These are phyloP conservation scores for Aspergillus eucalypticola DNA, from an alignment of 2,329 filamentous ascomycete genomes.

Conservation along the genomic window DNA sequence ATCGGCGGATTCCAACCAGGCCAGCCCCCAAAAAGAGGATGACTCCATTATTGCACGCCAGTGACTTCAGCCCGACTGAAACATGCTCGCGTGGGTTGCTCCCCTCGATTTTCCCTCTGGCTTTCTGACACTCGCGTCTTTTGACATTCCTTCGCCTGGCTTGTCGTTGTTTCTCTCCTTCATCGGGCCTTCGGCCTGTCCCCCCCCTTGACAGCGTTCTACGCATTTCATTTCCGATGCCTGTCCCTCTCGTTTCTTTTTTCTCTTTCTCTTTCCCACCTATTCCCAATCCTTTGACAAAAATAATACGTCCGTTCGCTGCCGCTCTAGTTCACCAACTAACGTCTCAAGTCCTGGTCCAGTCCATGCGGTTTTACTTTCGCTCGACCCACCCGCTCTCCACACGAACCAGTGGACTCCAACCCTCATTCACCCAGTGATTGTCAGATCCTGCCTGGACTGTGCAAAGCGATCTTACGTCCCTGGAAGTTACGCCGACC, in stretches of 20 bases:
- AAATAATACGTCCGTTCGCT: not conserved
- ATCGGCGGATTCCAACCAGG: slow-evolving; percentile 5
- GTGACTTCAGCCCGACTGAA: not conserved
- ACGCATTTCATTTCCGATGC: not conserved
- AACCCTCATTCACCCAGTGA: not conserved
- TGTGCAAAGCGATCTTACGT: slow-evolving; percentile 2
- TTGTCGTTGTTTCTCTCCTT: not conserved
- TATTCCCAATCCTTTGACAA: not conserved
- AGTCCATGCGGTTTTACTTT: slow-evolving; percentile 7
- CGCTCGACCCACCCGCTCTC: slow-evolving; percentile 2
- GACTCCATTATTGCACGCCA: not conserved
- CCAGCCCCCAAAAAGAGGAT: not conserved
- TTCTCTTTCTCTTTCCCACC: not conserved
- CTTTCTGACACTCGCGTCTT: slow-evolving; percentile 6
- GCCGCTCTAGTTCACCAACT: not conserved
- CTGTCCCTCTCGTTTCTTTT: not conserved
- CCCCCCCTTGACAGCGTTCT: not conserved
- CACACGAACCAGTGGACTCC: slow-evolving; percentile 11
- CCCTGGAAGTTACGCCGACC: not conserved
- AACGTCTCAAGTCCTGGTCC: not conserved
- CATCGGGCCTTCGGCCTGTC: not conserved
- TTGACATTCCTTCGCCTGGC: slow-evolving; percentile 1
- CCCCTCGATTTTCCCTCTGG: not conserved
- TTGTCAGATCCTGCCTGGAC: slow-evolving; percentile 6
- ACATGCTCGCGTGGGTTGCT: slow-evolving; percentile 1